Base-by-base conservation (phyloP, 2,329 filamentous ascomycete species). In the Cyphellophora europaea region DNA sequence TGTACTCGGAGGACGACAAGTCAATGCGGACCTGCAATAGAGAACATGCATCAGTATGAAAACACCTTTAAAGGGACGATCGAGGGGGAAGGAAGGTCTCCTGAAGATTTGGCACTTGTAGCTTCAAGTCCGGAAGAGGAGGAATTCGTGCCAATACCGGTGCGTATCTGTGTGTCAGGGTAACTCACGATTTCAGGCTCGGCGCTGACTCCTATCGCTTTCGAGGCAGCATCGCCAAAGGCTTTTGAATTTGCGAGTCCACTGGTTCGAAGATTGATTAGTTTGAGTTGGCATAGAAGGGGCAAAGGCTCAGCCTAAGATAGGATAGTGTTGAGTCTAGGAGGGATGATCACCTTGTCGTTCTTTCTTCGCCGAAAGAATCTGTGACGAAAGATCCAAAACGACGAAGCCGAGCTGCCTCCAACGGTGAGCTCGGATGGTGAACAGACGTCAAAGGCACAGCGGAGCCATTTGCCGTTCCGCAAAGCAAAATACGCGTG, bases 351-450 rank as follows among this genome's bases (percentile, higher is more conserved):
- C n/a, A n/a, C n/a, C n/a, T n/a, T n/a, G n/a, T n/a, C n/a, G n/a
- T n/a, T n/a, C n/a, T n/a, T 61, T 96, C 88, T 62, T 98, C 91
- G 53, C 91, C 91, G 57, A 98, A 98, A 19, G 85, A 93, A 61
- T 98, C 91, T 0, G 89, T 91, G 12, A 94, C 81, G 55, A 96
- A 89, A 3, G 81, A 80, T 18, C 82, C 76, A 55, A 88, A 96
- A 32, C 88, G 79, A 29, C 88, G 81, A 15, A 98, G 71, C 5
- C 91, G 77, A 27, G 77, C 79, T 6, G 82, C 79, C 65, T 98
- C 91, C 36, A 78, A 69, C 0, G 91, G 91, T 4, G 82, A 77
- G n/a, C 79, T 83, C 0, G 91, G 89, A 55, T 94, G 91, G 59
- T 98, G 91, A 56, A 94, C 86, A 13, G 81, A 85, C 1, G 91